Evolutionary conservation across 306 rosid genomes (phyloP).

Genomic region (Datisca glomerata): DNA sequence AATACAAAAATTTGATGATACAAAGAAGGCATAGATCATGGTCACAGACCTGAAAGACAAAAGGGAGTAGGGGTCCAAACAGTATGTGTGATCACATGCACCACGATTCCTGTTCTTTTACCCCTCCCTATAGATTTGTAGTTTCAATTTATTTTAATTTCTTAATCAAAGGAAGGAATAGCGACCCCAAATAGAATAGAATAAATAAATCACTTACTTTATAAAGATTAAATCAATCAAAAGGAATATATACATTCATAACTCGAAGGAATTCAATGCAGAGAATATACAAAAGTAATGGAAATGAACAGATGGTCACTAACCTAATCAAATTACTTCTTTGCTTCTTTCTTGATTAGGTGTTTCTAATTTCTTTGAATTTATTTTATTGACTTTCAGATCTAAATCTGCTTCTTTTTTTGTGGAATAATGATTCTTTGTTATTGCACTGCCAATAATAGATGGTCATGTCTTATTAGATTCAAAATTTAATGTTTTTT

Average conservation of each 20-base stretch:
- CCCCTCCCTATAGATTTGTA: background rate
- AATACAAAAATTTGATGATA: background rate
- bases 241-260: background rate
- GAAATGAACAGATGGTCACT: background rate
- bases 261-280: background rate
- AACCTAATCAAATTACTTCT: too few relatives aligned
- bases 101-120: background rate
- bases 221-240: background rate
- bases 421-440: too few relatives aligned
- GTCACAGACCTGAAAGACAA: background rate
- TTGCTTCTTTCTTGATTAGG: background rate
- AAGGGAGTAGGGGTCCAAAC: conserved; percentile 2
- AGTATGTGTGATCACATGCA: conserved; percentile 8
- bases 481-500: too few relatives aligned
- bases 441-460: too few relatives aligned
- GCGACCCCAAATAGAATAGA: too few relatives aligned
- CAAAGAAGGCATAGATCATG: background rate
- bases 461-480: too few relatives aligned
- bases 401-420: too few relatives aligned
- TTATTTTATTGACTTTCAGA: too few relatives aligned
- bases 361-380: background rate
- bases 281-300: background rate
- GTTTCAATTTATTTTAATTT: background rate
- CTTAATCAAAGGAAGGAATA: too few relatives aligned
- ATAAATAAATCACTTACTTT: too few relatives aligned